Evolutionary conservation across 2,329 filamentous ascomycete genomes (phyloP).

Genomic region (Fusarium penzigii): DNA sequence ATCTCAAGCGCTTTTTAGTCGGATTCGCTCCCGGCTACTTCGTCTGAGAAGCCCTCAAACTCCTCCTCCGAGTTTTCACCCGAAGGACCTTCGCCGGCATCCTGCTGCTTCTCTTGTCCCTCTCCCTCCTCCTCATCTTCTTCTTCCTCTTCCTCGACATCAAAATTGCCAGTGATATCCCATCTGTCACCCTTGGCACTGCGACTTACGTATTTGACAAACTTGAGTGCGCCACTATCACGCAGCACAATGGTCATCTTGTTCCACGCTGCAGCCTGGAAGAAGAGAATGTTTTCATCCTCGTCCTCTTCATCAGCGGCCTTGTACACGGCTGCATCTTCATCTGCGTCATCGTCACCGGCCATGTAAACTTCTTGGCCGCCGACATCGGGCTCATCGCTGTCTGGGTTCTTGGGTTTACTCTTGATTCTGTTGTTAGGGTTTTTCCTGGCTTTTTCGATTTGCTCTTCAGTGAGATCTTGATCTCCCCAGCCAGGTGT

Average conservation of each 20-base stretch:
- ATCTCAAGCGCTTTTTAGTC: constrained; percentile 25
- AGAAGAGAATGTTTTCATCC: constrained; percentile 69
- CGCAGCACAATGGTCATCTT: constrained; percentile 86
- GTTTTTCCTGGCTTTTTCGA: constrained; percentile 35
- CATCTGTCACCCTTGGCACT: constrained; percentile 85
- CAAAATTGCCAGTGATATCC: constrained; percentile 82
- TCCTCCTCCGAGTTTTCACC: constrained; percentile 52
- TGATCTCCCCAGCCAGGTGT: constrained; percentile 79
- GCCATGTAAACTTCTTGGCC: constrained; percentile 94
- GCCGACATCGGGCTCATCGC: constrained; percentile 60
- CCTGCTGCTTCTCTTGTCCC: constrained; percentile 42
- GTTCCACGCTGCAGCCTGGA: constrained; percentile 76
- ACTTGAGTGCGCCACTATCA: constrained; percentile 82
- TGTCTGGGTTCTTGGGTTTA: constrained; percentile 29
- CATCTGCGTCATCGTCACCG: constrained; percentile 69
- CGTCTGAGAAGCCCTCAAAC: constrained; percentile 58
- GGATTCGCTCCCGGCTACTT: constrained; percentile 38
- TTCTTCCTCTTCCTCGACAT: constrained; percentile 61
- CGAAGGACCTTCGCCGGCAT: constrained; percentile 36
- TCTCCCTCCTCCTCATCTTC: constrained; percentile 46
- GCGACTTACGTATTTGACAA: constrained; percentile 92
- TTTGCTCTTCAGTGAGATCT: constrained; percentile 38
- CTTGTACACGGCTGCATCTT: constrained; percentile 88
- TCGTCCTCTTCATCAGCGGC: constrained; percentile 58
- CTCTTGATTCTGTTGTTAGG: constrained; percentile 30